These are phyloP conservation scores for Aegilops tauschii DNA, from an alignment of 176 grass and related monocot genomes.

Conservation along the genomic window DNA sequence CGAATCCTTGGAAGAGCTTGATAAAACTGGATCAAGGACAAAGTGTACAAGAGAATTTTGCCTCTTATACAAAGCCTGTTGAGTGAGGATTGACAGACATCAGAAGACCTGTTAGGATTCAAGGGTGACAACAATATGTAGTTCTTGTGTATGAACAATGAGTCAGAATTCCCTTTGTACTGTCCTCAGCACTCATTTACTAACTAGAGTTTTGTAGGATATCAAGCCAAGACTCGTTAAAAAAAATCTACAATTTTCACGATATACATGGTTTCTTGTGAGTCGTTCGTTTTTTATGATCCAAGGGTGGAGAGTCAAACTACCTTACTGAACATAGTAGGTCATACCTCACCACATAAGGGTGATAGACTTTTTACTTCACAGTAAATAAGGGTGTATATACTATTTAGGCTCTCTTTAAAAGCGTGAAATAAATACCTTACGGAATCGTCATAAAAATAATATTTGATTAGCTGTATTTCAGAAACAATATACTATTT, in stretches of 20 bases:
- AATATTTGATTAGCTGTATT: not conserved
- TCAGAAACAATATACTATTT: not conserved
- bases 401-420: not conserved
- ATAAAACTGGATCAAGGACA: conserved; percentile 77
- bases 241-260: not conserved
- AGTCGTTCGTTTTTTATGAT: not conserved
- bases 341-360: not conserved
- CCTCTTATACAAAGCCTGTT: conserved; percentile 58
- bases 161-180: conserved; percentile 12
- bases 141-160: not conserved
- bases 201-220: not conserved
- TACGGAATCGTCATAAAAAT: not conserved
- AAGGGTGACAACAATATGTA: not conserved
- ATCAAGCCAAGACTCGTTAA: not conserved
- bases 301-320: not conserved
- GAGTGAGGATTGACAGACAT: conserved; percentile 34
- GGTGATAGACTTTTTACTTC: not conserved
- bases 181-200: not conserved
- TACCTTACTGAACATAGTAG: not conserved
- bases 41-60: conserved; percentile 88
- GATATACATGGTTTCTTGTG: not conserved
- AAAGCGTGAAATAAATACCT: not conserved
- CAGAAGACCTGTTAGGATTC: not conserved
- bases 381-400: not conserved
- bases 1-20: conserved; percentile 52